Base-by-base conservation (phyloP, 495 filamentous ascomycete species). In the Tuber microsphaerosporum region DNA sequence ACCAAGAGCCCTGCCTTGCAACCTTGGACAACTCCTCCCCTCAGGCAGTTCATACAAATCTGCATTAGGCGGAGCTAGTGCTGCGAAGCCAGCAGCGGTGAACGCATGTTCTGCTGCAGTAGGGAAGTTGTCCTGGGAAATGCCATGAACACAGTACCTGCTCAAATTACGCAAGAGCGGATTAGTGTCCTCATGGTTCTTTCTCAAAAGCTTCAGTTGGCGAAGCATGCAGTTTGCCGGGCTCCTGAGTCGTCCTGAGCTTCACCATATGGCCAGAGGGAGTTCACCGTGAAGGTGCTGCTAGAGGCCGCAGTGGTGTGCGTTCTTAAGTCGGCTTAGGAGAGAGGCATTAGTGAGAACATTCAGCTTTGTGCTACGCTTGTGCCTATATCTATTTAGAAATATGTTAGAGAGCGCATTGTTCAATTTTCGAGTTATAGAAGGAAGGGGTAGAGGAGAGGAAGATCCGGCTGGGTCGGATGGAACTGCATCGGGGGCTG, bases 261-360 rank as follows among this genome's bases (percentile, higher is more conserved):
- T 69, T 89, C 87, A 86, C 89, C 90, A 84, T 98, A 97, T 83
- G 97, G 89, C 76, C 89, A 90, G 70, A 99, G 90, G 74, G 88
- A 90, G 85, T 98, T 94, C 73, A 86, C 79, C 69, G 90, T 85
- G 88, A 91, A 97, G 73, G 86, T 81, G 71, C 91, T 82, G 68
- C 92, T 94, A 88, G 93, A 97, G 68, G 94, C 93, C 80, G 94
- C 95, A 69, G 95, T 97, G 70, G 95, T 99, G 83, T 97, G 92
- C 72, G 94, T 97, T 81, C 94, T 92, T 74, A 99, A 90, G 82
- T 97, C 39, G 39, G 39, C 39, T 41, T 41, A 3, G 39, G 83
- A 99, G 90, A 75, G 95, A 99, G 73, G 93, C 94, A 86, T 99
- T 98, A 79, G 95, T 97, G 48, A 96, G 96, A 78, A 98, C 90